phyloP scores from a whole-genome alignment of 352 stramenopile species.

The Globisporangium solare region DNA sequence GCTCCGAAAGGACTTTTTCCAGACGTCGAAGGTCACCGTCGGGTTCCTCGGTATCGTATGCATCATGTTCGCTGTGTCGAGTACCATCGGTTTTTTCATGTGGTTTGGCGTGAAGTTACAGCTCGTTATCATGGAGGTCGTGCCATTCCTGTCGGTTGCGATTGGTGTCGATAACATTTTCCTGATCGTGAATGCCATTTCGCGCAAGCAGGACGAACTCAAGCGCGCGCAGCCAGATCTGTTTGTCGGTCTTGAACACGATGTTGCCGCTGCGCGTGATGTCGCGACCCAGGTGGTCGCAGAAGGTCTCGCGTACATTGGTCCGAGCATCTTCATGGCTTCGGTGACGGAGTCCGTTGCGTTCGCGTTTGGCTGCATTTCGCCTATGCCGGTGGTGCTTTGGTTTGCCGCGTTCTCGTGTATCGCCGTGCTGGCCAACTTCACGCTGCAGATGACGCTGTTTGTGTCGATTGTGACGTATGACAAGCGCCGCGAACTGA shows the following conservation, averaged over 20 bases:
- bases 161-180: conserved; percentile 77
- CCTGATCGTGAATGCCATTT: conserved; percentile 50
- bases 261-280: conserved; percentile 29
- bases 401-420: conserved; percentile 65
- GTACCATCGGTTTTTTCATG: conserved; percentile 60
- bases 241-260: conserved; percentile 37
- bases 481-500: conserved; percentile 60
- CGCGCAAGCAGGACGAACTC: conserved; percentile 36
- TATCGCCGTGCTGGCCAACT: conserved; percentile 54
- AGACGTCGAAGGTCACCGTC: conserved; percentile 48
- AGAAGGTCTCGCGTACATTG: conserved; percentile 41
- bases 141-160: conserved; percentile 58
- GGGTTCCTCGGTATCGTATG: conserved; percentile 53
- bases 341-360: conserved; percentile 45
- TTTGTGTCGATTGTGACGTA: conserved; percentile 51
- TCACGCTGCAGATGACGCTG: conserved; percentile 56
- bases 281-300: conserved; percentile 33
- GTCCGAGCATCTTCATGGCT: conserved; percentile 66
- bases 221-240: conserved; percentile 26
- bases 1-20: conserved; percentile 39
- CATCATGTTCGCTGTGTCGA: conserved; percentile 50
- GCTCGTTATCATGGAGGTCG: conserved; percentile 68
- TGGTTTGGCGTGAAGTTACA: conserved; percentile 56
- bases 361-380: conserved; percentile 59
- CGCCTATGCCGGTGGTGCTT: conserved; percentile 56